A percentile compares a stretch with the other conserved stretches of the same genome.
phyloP scores from a whole-genome alignment of 305 asterid genomes.

The Striga hermonthica region DNA sequence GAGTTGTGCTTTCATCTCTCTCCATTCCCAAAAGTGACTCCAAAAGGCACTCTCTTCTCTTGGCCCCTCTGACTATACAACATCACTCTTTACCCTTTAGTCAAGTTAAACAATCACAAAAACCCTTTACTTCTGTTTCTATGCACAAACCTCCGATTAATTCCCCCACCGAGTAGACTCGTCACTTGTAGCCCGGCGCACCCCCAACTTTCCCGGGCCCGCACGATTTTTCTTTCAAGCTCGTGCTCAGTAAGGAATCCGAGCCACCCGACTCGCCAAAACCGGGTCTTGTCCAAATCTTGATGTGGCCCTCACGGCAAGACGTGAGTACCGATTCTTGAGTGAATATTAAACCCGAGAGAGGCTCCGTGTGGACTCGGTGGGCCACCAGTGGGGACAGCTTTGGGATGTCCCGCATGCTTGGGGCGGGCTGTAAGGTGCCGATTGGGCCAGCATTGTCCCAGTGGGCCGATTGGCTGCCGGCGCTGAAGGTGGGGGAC shows the following conservation, averaged over 20 bases:
- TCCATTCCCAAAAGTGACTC: conserved; percentile 35
- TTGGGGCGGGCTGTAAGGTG: conserved; percentile 80
- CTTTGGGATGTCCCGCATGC: conserved; percentile 86
- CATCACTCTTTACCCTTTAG: conserved; percentile 34
- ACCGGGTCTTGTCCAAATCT: conserved; percentile 90
- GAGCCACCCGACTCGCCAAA: conserved; percentile 52
- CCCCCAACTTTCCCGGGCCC: conserved; percentile 42
- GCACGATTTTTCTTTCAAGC: conserved; percentile 52
- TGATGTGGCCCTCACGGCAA: conserved; percentile 90
- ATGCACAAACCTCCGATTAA: too few species aligned
- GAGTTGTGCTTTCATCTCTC: conserved; percentile 36
- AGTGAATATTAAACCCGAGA: conserved; percentile 78
- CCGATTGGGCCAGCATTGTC: conserved; percentile 78
- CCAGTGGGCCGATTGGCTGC: conserved; percentile 97
- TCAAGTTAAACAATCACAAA: conserved; percentile 27
- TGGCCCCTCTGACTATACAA: conserved; percentile 56
- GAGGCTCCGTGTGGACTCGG: conserved; percentile 94
- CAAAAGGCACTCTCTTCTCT: conserved; percentile 33
- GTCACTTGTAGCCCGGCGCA: conserved; percentile 54
- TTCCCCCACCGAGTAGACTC: too few species aligned
- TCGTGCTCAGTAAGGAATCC: conserved; percentile 50
- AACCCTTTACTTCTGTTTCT: conserved; percentile 22
- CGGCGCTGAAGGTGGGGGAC: conserved; percentile 84
- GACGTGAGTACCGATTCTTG: conserved; percentile 81
- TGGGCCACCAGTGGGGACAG: conserved; percentile 80